Conservation (phyloP, 2,329 filamentous ascomycete genomes). For the Claviceps lovelessii region DNA sequence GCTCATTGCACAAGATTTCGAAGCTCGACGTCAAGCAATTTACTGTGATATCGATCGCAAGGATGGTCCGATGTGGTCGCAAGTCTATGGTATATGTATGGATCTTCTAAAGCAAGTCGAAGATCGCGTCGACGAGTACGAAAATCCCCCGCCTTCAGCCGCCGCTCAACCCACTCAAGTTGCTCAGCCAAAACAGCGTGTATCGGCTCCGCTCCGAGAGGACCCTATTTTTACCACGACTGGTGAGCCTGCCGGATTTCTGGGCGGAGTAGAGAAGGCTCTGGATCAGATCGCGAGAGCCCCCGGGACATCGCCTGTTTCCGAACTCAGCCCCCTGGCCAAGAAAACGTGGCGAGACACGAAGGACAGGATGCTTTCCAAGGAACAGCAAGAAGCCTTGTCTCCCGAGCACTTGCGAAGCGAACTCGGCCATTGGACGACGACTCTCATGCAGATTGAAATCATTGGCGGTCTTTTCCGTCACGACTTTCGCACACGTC, state of each 20-base stretch:
- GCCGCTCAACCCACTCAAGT: slow-evolving; percentile 16
- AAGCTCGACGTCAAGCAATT: slow-evolving; percentile 63
- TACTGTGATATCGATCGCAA: slow-evolving; percentile 78
- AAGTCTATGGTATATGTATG: slow-evolving; percentile 57
- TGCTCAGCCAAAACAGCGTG: slow-evolving; percentile 19
- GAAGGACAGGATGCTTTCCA: slow-evolving; percentile 33
- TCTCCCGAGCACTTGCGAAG: slow-evolving; percentile 34
- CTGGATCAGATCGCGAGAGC: slow-evolving; percentile 29
- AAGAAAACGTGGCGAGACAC: slow-evolving; percentile 34
- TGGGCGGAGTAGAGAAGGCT: slow-evolving; percentile 31
- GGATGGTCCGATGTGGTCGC: slow-evolving; percentile 67
- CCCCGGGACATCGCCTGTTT: slow-evolving; percentile 33
- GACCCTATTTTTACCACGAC: slow-evolving; percentile 31
- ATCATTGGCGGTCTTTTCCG: slow-evolving; percentile 55
- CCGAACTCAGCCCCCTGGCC: slow-evolving; percentile 35
- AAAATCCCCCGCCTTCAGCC: slow-evolving; percentile 27
- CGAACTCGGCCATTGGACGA: slow-evolving; percentile 32
- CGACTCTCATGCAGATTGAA: slow-evolving; percentile 30
- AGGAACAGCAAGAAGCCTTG: slow-evolving; percentile 40
- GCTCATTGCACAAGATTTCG: slow-evolving; percentile 61
- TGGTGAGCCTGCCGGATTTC: slow-evolving; percentile 22
- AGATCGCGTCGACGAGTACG: slow-evolving; percentile 48
- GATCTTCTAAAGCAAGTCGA: slow-evolving; percentile 54
- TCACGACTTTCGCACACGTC: slow-evolving; percentile 49
- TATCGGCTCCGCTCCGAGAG: slow-evolving; percentile 27